A percentile compares a stretch with the other conserved stretches of the same genome.
Conservation (phyloP, 164 flowering plant genomes). For the Taxillus chinensis region DNA sequence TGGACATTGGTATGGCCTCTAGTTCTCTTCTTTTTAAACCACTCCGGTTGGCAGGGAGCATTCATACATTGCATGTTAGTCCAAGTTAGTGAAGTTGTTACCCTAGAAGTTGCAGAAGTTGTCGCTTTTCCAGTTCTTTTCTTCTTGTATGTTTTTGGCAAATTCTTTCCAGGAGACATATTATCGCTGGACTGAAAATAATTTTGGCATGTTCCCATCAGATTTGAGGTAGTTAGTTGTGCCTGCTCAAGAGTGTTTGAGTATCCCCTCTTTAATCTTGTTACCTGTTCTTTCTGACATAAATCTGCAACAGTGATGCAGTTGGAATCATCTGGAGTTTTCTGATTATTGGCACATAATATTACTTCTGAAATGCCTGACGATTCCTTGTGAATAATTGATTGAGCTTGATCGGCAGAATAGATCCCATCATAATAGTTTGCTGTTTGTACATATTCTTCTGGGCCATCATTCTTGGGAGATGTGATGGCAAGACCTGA, state of each 20-base stretch:
- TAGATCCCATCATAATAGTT: not conserved
- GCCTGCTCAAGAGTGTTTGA: slow-evolving; percentile 5
- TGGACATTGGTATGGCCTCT: slow-evolving; percentile 22
- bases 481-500: slow-evolving; percentile 11
- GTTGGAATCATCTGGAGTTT: slow-evolving; percentile 12
- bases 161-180: slow-evolving; percentile 7
- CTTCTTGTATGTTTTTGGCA: slow-evolving; percentile 37
- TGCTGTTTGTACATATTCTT: slow-evolving; percentile 2
- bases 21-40: slow-evolving; percentile 32
- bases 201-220: slow-evolving; percentile 9
- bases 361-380: slow-evolving; percentile 4
- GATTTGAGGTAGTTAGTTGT: slow-evolving; percentile 11
- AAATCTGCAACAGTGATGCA: slow-evolving; percentile 14
- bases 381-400: slow-evolving; percentile 8
- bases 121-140: slow-evolving; percentile 42
- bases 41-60: slow-evolving; percentile 8
- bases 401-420: slow-evolving; percentile 8
- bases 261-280: slow-evolving; percentile 21
- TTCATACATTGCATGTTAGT: slow-evolving; percentile 10
- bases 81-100: slow-evolving; percentile 8
- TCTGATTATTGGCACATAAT: not conserved
- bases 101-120: slow-evolving; percentile 13
- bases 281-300: slow-evolving; percentile 13
- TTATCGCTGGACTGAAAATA: slow-evolving; percentile 1
- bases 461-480: slow-evolving; percentile 1